Evolutionary conservation across 768 basidiomycete species (phyloP).

Genomic region (Suillus cothurnatus): DNA sequence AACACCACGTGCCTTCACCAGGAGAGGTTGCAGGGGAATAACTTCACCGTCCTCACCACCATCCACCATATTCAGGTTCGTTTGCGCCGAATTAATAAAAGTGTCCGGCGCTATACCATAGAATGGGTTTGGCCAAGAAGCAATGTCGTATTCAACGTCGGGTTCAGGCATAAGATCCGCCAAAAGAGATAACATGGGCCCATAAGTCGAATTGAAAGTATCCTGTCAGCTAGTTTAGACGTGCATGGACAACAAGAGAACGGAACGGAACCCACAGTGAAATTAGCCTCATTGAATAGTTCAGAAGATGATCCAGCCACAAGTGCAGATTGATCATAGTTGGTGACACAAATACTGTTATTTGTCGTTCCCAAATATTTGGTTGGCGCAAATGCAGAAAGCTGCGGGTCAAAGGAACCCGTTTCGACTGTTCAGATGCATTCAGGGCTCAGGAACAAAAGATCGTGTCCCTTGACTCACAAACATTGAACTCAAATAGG

Average conservation of each 20-base stretch:
- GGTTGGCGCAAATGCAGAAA: constrained; percentile 47
- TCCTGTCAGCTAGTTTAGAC: constrained; percentile 11
- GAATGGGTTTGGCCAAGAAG: constrained; percentile 42
- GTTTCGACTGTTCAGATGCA: constrained; percentile 33
- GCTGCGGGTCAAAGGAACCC: constrained; percentile 44
- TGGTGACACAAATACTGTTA: constrained; percentile 32
- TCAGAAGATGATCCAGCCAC: constrained; percentile 45
- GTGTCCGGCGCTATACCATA: constrained; percentile 34
- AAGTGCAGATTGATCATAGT: constrained; percentile 37
- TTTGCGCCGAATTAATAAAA: constrained; percentile 37
- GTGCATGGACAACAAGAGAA: not conserved
- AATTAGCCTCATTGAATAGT: constrained; percentile 34
- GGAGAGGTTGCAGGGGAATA: constrained; percentile 51
- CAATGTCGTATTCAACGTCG: constrained; percentile 30
- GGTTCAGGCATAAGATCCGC: constrained; percentile 26
- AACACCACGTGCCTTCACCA: constrained; percentile 45
- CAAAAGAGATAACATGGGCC: constrained; percentile 20
- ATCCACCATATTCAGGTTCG: constrained; percentile 37
- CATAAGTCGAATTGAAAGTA: constrained; percentile 13
- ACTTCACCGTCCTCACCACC: constrained; percentile 47
- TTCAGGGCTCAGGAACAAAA: not conserved
- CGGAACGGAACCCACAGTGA: constrained; percentile 23
- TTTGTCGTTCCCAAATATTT: constrained; percentile 47
- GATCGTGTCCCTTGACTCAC: constrained; percentile 18
- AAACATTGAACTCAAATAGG: constrained; percentile 39